Base-by-base conservation (phyloP, 495 filamentous ascomycete species). In the Penicillium longicatenatum region DNA sequence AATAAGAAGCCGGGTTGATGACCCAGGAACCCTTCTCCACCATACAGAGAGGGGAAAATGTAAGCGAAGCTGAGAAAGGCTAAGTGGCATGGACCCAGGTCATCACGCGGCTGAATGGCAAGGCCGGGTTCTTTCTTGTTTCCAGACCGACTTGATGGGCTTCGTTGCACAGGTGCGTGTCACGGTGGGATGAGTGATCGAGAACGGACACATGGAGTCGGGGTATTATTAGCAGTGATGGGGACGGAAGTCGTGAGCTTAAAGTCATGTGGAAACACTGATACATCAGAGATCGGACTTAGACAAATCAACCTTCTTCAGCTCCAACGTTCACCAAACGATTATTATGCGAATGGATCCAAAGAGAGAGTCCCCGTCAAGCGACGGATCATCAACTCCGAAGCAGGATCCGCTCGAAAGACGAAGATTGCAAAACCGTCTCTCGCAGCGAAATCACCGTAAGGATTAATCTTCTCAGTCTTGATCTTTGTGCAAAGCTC, bases 391-490 rank as follows among this genome's bases (percentile, higher is more conserved):
- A 2, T 24, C 58, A 21, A 37, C 41, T 7, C 55, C 57, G 22
- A 64, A 62, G 2, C 66, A 70, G 43, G 67, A 72, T 52, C 65
- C 65, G 4, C 31, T 70, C 4, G 69, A 74, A 43, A 60, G 69
- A 57, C 50, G 72, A 45, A 59, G 72, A 29, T 52, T 73, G 10
- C 72, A 75, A 33, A 75, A 75, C 29, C 66, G 72, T 0, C 67
- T 75, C 1, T 74, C 73, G 0, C 73, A 75, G 54, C 50, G 73
- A 30, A 75, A 75, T 19, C 73, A 75, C 39, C 71, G 73, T 75
- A 49, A 52, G 64, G 22, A 6, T 12, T 7, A 16, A 42, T 21
- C 8, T n/a, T n/a, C 12, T 11, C 1, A 14, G 3, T 12, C 4
- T 35, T 26, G 1, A 29, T 1, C 4, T 11, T 2, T 17, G 1